Evolutionary conservation across 805 yeast genomes (phyloP), one percentile per base, ranked within the genome.

Genomic region (Brettanomyces custersianus): DNA sequence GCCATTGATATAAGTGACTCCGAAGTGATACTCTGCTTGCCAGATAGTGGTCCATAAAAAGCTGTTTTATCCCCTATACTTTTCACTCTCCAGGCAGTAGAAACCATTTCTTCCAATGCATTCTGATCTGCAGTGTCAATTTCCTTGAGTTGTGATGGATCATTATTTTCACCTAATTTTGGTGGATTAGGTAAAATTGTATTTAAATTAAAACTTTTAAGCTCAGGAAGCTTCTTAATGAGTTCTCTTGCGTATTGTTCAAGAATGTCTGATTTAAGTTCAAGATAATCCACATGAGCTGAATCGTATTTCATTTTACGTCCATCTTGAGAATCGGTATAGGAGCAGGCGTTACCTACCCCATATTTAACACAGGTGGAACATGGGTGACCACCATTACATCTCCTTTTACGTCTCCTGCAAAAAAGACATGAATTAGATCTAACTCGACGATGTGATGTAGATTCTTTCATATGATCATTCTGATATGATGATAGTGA

Each of bases 21-120:
- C 7, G 31, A 15, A 7, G 9, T 18, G 18, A 51, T 54, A 21
- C 52, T 51, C 33, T 54, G 59, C 24, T 62, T 37, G 4, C 60
- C 62, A 2, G 61, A 55, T 2, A 57, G 47, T 4, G 62, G 63
- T 0, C 63, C 63, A 36, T 59, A 59, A 37, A 57, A 59, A 16
- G 51, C 60, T 3, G 60, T 55, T 13, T 43, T 37, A 1, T 57
- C 55, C 3, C 40, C 40, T 34, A 52, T 55, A 17, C 43, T 44
- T 11, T 57, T 37, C 4, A 57, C 62, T 27, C 52, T 45, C 62
- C 62, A 59, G 5, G 57, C 55, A 4, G 62, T 57, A 0, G 57
- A 52, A 9, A 46, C 46, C 3, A 59, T 41, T 32, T 59, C 62
- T 31, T 59, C 60, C 12, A 59, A 34, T 2, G 62, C 63, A 20